phyloP scores from a whole-genome alignment of 202 grass and related monocot species.

The Zoysia matrella region DNA sequence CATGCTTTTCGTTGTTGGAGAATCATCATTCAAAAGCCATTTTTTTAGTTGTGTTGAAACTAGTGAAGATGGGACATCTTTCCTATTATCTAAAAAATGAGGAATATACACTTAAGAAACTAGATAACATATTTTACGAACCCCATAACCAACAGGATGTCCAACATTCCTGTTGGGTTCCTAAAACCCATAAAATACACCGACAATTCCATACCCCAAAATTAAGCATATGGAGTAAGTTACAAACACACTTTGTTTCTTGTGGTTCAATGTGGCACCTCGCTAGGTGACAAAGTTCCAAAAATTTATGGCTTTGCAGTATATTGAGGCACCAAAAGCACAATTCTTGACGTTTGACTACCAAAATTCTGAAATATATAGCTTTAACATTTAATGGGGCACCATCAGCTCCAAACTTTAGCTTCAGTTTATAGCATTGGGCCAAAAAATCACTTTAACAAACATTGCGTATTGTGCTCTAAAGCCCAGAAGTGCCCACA shows the following conservation, averaged over 20 bases:
- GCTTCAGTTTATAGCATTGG: not conserved
- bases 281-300: not conserved
- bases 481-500: not conserved
- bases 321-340: not conserved
- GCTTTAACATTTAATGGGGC: not conserved
- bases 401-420: not conserved
- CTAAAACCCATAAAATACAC: too few relatives aligned
- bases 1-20: too few relatives aligned
- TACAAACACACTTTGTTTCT: not conserved
- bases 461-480: not conserved
- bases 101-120: too few relatives aligned
- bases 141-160: too few relatives aligned
- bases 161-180: too few relatives aligned
- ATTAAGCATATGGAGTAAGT: not conserved
- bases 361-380: not conserved
- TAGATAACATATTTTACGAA: too few relatives aligned
- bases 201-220: not conserved
- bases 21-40: too few relatives aligned
- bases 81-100: too few relatives aligned
- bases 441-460: not conserved
- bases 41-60: too few relatives aligned
- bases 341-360: not conserved
- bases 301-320: not conserved
- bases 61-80: too few relatives aligned
- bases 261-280: not conserved